phyloP scores from a whole-genome alignment of 1,139 yeast genomes.

The Hyphopichia pseudoburtonii region DNA sequence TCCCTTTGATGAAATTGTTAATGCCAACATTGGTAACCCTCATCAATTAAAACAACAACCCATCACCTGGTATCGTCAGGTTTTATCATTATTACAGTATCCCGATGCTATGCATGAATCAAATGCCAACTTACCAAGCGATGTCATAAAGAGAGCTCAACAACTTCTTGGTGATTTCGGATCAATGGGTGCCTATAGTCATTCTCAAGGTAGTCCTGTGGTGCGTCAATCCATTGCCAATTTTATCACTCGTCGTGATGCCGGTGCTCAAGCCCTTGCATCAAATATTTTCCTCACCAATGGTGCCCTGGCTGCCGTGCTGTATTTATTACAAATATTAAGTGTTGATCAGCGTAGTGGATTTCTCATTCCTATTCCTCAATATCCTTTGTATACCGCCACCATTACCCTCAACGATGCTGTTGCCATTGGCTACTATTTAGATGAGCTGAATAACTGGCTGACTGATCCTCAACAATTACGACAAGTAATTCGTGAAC shows the following conservation, averaged over 20 bases:
- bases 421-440: slow-evolving; percentile 80
- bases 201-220: slow-evolving; percentile 79
- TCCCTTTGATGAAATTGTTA: slow-evolving; percentile 76
- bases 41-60: slow-evolving; percentile 95
- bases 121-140: slow-evolving; percentile 45
- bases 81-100: slow-evolving; percentile 78
- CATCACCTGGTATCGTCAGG: slow-evolving; percentile 92
- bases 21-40: slow-evolving; percentile 95
- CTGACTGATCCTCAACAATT: slow-evolving; percentile 73
- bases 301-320: slow-evolving; percentile 93
- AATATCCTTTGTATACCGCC: slow-evolving; percentile 95
- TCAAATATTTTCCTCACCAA: slow-evolving; percentile 79
- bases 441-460: slow-evolving; percentile 83
- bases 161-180: slow-evolving; percentile 61
- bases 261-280: slow-evolving; percentile 52
- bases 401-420: slow-evolving; percentile 81
- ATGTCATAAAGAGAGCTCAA: slow-evolving; percentile 72
- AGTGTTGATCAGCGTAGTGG: slow-evolving; percentile 71
- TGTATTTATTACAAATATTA: slow-evolving; percentile 68
- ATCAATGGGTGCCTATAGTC: slow-evolving; percentile 92
- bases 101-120: slow-evolving; percentile 55
- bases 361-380: slow-evolving; percentile 93
- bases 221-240: slow-evolving; percentile 78
- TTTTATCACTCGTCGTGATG: slow-evolving; percentile 66
- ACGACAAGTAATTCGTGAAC: slow-evolving; percentile 51